Evolutionary conservation across 345 rosid genomes (phyloP).

Genomic region (Eucalyptus grandis): DNA sequence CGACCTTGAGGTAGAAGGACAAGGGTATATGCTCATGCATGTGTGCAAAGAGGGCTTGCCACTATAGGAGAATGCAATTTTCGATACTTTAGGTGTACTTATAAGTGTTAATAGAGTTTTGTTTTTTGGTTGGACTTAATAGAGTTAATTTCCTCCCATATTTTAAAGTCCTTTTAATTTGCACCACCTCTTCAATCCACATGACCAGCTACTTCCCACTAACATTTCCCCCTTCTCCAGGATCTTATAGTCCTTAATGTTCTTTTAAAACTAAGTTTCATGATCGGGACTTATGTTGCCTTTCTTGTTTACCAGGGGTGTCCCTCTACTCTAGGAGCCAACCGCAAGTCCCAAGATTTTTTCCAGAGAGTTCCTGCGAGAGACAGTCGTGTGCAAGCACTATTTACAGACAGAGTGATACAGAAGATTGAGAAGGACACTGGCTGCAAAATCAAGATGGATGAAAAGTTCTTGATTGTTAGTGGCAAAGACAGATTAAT

Average conservation of each 20-base stretch:
- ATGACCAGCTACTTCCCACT: not conserved
- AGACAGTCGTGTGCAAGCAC: constrained; percentile 59
- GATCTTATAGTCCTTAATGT: not conserved
- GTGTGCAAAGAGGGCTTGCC: not conserved
- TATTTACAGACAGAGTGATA: constrained; percentile 72
- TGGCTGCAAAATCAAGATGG: constrained; percentile 88
- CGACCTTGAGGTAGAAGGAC: not conserved
- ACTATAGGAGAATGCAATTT: not conserved
- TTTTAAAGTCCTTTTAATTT: not conserved
- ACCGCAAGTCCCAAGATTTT: constrained; percentile 85
- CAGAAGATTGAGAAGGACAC: constrained; percentile 72
- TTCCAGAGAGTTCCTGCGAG: constrained; percentile 92
- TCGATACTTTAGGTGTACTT: not conserved
- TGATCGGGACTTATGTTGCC: not conserved
- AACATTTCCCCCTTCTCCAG: not conserved
- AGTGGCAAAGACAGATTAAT: constrained; percentile 92
- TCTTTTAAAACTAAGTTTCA: not conserved
- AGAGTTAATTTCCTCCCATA: not conserved
- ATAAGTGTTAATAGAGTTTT: not conserved
- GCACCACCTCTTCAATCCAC: not conserved
- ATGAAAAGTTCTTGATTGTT: constrained; percentile 87
- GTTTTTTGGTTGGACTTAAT: not conserved
- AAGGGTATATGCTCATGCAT: not conserved
- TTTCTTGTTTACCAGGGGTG: constrained; percentile 51
- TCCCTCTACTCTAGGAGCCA: constrained; percentile 95